Evolutionary conservation across 257 asterid genomes (phyloP).

Genomic region (Rhazya stricta): DNA sequence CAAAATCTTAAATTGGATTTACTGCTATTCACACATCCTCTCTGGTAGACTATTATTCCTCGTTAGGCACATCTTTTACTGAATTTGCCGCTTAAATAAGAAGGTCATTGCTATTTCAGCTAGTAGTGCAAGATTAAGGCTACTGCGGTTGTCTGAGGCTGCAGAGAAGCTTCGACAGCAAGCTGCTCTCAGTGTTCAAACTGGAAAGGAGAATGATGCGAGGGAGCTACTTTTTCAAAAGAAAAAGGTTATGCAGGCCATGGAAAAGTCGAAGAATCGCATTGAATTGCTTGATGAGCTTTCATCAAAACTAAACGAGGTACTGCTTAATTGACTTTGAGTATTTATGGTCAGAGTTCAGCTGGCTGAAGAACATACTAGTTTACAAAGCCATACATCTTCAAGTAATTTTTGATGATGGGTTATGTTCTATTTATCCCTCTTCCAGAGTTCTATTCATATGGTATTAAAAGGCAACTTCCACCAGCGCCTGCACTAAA

Average conservation of each 20-base stretch:
- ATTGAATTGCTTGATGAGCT: constrained; percentile 77
- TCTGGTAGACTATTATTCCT: background rate
- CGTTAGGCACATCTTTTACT: background rate
- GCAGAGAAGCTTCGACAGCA: constrained; percentile 75
- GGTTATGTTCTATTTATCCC: background rate
- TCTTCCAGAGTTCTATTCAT: background rate
- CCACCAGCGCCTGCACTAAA: background rate
- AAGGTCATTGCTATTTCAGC: constrained; percentile 44
- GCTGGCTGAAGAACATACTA: constrained; percentile 1
- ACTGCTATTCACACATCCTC: too few relatives aligned
- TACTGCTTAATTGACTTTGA: constrained; percentile 17
- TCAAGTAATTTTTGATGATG: background rate
- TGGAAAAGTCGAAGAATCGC: constrained; percentile 79
- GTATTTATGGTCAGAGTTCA: background rate
- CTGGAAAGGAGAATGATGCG: constrained; percentile 78
- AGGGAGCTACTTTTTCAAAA: constrained; percentile 70
- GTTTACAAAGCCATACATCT: background rate
- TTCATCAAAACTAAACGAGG: constrained; percentile 68
- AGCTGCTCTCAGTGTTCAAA: constrained; percentile 66
- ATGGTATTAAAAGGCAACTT: background rate
- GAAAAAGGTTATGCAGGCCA: constrained; percentile 84
- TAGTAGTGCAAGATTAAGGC: constrained; percentile 67
- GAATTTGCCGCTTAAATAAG: background rate
- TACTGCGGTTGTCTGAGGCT: constrained; percentile 84
- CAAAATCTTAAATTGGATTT: background rate